Evolutionary conservation across 2,329 filamentous ascomycete species (phyloP), one percentile per base, ranked within the genome.

Genomic region (Penicillium concentricum): DNA sequence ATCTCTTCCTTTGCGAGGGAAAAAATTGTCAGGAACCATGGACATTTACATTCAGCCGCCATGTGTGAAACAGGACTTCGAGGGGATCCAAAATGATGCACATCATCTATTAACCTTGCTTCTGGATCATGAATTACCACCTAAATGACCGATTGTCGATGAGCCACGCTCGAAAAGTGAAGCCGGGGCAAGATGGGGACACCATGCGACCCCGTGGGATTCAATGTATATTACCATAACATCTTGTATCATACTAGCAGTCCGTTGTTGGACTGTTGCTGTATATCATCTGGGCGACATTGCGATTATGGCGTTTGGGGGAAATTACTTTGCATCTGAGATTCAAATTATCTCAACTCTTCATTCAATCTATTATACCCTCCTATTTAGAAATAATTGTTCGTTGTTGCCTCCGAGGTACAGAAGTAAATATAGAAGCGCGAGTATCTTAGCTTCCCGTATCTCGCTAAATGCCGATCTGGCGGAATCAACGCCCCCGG

Each of bases 11-110:
- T 26, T 5, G 8, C 38, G 15, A 2, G 41, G 32, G 34, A 43
- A 39, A 5, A 60, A 69, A 32, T 51, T 81, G 32, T 64, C 58
- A 42, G 78, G 78, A 5, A 72, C 73, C 4, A 54, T 74, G 32
- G 71, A 76, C 28, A 58, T 80, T 16, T 50, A 64, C 15, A 45
- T 69, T 10, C 30, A 54, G 5, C 54, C 44, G 12, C 4, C 35
- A 16, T 53, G 62, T n/a, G 26, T 72, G 22, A 59, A 53, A 20
- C 64, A 62, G 10, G 61, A 54, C 34, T 64, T 64, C 38, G 59
- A 63, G 39, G 54, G 62, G 20, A 30, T 75, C 32, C 57, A 67
- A 42, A 45, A 64, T 22, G 63, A 74, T 43, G 54, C 58, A 20
- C 50, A 60, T 32, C 39, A 45, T 30, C 46, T 59, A 50, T 44